Evolutionary conservation across 768 basidiomycete genomes (phyloP).

Genomic region (Pleurotus eryngii): DNA sequence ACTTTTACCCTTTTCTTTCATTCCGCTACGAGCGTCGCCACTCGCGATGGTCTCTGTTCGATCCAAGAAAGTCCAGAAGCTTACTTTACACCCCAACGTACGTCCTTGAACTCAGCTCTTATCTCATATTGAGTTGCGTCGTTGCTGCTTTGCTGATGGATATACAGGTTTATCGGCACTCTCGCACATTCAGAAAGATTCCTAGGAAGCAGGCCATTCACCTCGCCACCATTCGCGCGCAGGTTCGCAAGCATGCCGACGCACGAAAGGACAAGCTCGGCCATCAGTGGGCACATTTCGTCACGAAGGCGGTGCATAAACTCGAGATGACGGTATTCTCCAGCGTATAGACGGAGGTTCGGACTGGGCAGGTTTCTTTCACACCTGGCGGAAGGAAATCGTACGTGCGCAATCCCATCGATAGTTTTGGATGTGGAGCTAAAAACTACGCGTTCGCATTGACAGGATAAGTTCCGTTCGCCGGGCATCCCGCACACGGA

Average conservation of each 20-base stretch:
- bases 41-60: conserved; percentile 27
- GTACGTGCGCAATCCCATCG: conserved; percentile 23
- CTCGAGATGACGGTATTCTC: conserved; percentile 42
- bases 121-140: not conserved
- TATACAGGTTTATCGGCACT: conserved; percentile 42
- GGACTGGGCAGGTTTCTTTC: conserved; percentile 32
- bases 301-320: conserved; percentile 40
- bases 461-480: conserved; percentile 31
- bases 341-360: conserved; percentile 21
- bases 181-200: conserved; percentile 37
- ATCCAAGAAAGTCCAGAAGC: conserved; percentile 25
- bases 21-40: not conserved
- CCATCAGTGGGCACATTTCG: conserved; percentile 47
- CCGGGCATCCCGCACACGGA: conserved; percentile 23
- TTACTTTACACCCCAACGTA: conserved; percentile 41
- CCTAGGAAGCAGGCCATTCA: conserved; percentile 41
- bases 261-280: conserved; percentile 42
- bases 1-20: not conserved
- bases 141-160: not conserved
- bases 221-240: conserved; percentile 42
- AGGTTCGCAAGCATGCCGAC: conserved; percentile 44
- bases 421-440: too few relatives aligned
- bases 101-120: conserved; percentile 18
- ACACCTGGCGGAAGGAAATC: conserved; percentile 43
- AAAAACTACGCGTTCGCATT: not conserved